Base-by-base conservation (phyloP, 805 yeast species). In the Millerozyma acaciae region DNA sequence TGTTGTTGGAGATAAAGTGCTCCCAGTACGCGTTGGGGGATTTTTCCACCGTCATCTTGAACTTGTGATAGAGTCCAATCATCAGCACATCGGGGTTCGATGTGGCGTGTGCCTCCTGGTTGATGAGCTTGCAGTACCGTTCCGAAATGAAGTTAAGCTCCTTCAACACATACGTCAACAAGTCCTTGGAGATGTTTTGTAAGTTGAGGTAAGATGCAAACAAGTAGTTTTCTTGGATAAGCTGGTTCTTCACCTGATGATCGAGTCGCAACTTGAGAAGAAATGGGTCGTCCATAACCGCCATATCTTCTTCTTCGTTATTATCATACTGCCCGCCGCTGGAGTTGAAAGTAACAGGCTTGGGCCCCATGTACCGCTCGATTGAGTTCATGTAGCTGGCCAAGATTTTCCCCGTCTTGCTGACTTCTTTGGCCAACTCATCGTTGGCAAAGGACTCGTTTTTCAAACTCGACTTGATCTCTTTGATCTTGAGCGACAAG, bases 371-470 rank as follows among this genome's bases (percentile, higher is more conserved):
- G 41, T 64, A 65, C 12, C 54, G 43, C 34, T 62, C 66, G 8
- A 66, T 47, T 1, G 68, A 47, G 16, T 43, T 36, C 42, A 51
- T 55, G 37, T 59, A 67, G 26, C 43, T 40, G 21, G 47, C 54
- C 35, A 80, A 52, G 20, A 76, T 75, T 25, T 59, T 55, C 35
- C 79, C 81, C 2, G 95, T 81, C 35, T 73, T 76, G 33, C 70
- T 70, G 36, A 82, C 72, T 53, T 66, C 71, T 29, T 49, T 62
- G 9, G 56, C 38, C 17, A 66, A 40, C 6, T 53, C 50, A 13
- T 53, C 45, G 39, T 64, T 65, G 16, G 68, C 62, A 43, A 66
- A 66, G 2, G 66, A 53, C 13, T 66, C 71, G 43, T 66, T 65
- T 34, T 55, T 61, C 39, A 66, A 49, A 19, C 65, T 52, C 5